Evolutionary conservation across 805 yeast species (phyloP).

Genomic region (Danielia reshetovae): DNA sequence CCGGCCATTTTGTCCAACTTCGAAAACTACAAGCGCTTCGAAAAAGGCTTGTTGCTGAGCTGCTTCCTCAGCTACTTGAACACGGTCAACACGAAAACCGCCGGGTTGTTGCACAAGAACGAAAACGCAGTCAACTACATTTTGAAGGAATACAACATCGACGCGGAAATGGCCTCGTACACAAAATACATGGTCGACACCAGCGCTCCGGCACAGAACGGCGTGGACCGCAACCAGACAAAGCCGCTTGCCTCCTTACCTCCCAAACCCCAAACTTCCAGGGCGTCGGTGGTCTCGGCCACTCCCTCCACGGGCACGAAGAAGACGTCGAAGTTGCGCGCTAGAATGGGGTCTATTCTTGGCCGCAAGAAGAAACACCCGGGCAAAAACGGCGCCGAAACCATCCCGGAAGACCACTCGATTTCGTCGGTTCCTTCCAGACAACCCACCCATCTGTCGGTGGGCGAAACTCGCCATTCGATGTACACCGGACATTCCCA

Average conservation of each 20-base stretch:
- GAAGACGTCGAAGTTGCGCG: slow-evolving; percentile 47
- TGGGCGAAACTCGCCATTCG: slow-evolving; percentile 10
- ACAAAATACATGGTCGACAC: slow-evolving; percentile 30
- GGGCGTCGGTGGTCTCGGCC: slow-evolving; percentile 12
- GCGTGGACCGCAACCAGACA: slow-evolving; percentile 1
- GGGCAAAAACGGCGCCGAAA: slow-evolving; percentile 16
- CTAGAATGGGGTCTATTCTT: slow-evolving; percentile 73
- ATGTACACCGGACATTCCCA: slow-evolving; percentile 3
- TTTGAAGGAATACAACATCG: slow-evolving; percentile 42
- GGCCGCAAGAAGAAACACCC: slow-evolving; percentile 53
- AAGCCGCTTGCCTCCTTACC: slow-evolving; percentile 2
- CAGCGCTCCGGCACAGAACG: slow-evolving; percentile 5
- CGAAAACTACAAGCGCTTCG: slow-evolving; percentile 61
- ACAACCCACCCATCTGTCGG: slow-evolving; percentile 8
- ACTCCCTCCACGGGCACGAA: slow-evolving; percentile 21
- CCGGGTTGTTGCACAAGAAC: slow-evolving; percentile 31
- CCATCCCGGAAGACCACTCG: slow-evolving; percentile 34
- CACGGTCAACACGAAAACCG: slow-evolving; percentile 22
- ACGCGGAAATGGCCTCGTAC: slow-evolving; percentile 35
- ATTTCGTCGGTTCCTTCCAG: slow-evolving; percentile 16
- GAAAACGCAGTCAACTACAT: slow-evolving; percentile 66
- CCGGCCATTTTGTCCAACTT: slow-evolving; percentile 73
- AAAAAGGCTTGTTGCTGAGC: slow-evolving; percentile 57
- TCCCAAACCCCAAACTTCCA: slow-evolving; percentile 2
- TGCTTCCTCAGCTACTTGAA: slow-evolving; percentile 60